Evolutionary conservation across 2,329 filamentous ascomycete species (phyloP), one percentile per base, ranked within the genome.

Genomic region (Ophiostoma fasciatum): DNA sequence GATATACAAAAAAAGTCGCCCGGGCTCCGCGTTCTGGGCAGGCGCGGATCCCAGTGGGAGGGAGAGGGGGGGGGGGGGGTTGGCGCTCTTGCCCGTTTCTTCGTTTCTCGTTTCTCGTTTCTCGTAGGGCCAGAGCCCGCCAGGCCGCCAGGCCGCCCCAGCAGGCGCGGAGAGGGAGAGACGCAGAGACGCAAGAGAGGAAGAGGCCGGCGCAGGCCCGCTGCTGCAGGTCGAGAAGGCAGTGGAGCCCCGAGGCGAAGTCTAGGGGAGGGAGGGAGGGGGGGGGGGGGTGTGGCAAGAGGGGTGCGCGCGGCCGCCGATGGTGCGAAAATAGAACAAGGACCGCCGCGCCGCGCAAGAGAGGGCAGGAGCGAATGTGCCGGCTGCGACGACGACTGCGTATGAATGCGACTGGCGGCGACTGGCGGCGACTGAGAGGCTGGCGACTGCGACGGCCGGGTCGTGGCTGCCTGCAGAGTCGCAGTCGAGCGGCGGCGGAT

Each of bases 1-100:
- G 63, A 59, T 63, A 63, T 62, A 63, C 42, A 31, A 42, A 45
- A 33, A n/a, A n/a, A n/a, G n/a, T n/a, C n/a, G 35, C 30, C 25
- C 33, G 25, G 22, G 35, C 33, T 42, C 36, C 39, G 37, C 37
- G 35, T 38, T 38, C 31, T 35, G 42, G 33, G 26, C 30, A 36
- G 35, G 21, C 15, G 20, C 20, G 17, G 20, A 14, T 14, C 19
- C 6, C 20, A 5, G 23, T 13, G 11, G 11, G 13, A 25, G 11
- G 23, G 23, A 12, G 13, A 25, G 13, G 23, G n/a, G n/a, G n/a
- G n/a, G n/a, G n/a, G n/a, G n/a, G n/a, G n/a, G n/a, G n/a, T n/a
- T n/a, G n/a, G n/a, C n/a, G n/a, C n/a, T n/a, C n/a, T n/a, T n/a
- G n/a, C n/a, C n/a, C n/a, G n/a, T n/a, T n/a, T n/a, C n/a, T n/a